Evolutionary conservation across 805 yeast species (phyloP).

Genomic region (Schwanniomyces vanrijiae): DNA sequence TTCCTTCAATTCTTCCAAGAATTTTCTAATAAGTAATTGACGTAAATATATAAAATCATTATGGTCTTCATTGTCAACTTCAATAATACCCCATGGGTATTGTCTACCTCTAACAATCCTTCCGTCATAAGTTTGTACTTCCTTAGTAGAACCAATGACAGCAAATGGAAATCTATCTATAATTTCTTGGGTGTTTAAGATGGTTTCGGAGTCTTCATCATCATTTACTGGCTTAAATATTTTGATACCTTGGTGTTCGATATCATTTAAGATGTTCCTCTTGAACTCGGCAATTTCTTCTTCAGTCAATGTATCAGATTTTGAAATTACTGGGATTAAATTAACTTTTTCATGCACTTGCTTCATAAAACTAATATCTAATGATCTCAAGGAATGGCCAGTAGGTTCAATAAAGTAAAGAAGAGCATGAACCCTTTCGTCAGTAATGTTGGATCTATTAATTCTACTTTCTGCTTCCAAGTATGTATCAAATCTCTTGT

Average conservation of each 20-base stretch:
- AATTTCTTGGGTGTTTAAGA: conserved; percentile 62
- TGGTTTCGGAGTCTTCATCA: conserved; percentile 80
- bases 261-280: conserved; percentile 72
- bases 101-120: conserved; percentile 83
- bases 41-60: conserved; percentile 89
- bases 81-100: conserved; percentile 97
- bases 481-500: conserved; percentile 80
- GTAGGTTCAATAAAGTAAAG: conserved; percentile 96
- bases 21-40: conserved; percentile 83
- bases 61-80: conserved; percentile 91
- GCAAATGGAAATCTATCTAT: conserved; percentile 85
- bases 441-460: conserved; percentile 67
- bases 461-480: conserved; percentile 87
- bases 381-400: conserved; percentile 86
- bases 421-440: conserved; percentile 89
- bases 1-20: conserved; percentile 92
- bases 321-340: conserved; percentile 91
- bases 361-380: conserved; percentile 87
- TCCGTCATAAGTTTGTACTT: conserved; percentile 70
- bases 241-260: conserved; percentile 69
- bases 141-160: conserved; percentile 83
- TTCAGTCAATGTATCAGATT: conserved; percentile 88
- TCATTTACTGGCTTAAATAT: conserved; percentile 73
- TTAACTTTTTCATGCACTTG: conserved; percentile 88
- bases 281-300: conserved; percentile 81